Evolutionary conservation across 2,329 filamentous ascomycete species (phyloP).

Genomic region (Cladobotryum protrusum): DNA sequence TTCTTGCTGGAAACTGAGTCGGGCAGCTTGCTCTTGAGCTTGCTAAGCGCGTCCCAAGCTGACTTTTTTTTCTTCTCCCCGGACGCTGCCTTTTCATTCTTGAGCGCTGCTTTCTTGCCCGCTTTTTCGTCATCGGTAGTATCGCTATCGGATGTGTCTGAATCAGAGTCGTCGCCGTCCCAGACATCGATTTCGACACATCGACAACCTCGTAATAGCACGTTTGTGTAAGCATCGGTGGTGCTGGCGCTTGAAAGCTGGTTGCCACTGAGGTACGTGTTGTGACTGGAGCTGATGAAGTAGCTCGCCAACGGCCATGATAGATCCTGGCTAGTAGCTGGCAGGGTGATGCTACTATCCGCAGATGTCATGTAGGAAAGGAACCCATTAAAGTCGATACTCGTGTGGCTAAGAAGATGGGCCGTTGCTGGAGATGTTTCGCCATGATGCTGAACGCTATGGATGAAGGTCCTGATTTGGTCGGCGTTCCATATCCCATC

Average conservation of each 20-base stretch:
- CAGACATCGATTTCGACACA: slow-evolving; percentile 95
- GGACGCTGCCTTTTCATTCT: slow-evolving; percentile 10
- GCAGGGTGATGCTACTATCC: slow-evolving; percentile 36
- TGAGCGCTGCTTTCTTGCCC: not conserved
- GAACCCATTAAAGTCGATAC: slow-evolving; percentile 44
- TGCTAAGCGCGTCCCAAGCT: slow-evolving; percentile 55
- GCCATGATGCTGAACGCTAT: slow-evolving; percentile 40
- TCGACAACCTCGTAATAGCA: slow-evolving; percentile 75
- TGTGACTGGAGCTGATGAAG: slow-evolving; percentile 91
- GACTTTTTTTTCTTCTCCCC: slow-evolving; percentile 41
- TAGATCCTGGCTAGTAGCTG: slow-evolving; percentile 44
- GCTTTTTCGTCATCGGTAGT: slow-evolving; percentile 43
- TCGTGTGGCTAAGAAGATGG: slow-evolving; percentile 22
- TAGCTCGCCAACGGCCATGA: slow-evolving; percentile 81
- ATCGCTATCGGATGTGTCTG: slow-evolving; percentile 50
- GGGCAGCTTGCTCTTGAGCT: slow-evolving; percentile 54
- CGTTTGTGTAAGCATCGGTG: slow-evolving; percentile 79
- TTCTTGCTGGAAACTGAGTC: slow-evolving; percentile 38
- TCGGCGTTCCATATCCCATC: slow-evolving; percentile 40
- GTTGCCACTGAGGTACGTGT: slow-evolving; percentile 85
- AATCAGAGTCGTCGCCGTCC: slow-evolving; percentile 76
- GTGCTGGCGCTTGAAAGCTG: slow-evolving; percentile 84
- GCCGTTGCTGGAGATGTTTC: slow-evolving; percentile 22
- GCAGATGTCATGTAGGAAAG: slow-evolving; percentile 51
- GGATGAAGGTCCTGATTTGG: slow-evolving; percentile 40